These are phyloP conservation scores for Davidsoniella virescens DNA, from an alignment of 2,329 filamentous ascomycete species.

Conservation along the genomic window DNA sequence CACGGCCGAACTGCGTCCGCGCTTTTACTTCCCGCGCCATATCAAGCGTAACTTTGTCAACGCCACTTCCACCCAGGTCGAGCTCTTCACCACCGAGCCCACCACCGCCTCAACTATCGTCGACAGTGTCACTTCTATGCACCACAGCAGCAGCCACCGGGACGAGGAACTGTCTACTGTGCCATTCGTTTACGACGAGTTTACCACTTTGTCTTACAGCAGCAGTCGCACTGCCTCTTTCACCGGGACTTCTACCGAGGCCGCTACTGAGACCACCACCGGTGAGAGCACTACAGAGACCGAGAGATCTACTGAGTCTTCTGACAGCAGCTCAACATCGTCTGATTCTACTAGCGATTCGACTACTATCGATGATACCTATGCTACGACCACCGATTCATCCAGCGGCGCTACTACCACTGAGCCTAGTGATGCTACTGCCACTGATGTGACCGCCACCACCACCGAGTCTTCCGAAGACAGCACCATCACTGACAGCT, in stretches of 20 bases:
- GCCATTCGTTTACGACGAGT: too few species aligned
- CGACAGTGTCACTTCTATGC: not conserved
- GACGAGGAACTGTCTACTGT: too few species aligned
- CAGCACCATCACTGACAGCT: not conserved
- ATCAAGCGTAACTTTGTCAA: constrained; percentile 36
- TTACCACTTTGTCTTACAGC: too few species aligned
- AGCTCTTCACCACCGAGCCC: constrained; percentile 15
- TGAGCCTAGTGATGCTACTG: not conserved
- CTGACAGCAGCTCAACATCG: not conserved
- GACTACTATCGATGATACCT: not conserved
- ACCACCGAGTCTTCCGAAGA: not conserved
- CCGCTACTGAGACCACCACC: not conserved
- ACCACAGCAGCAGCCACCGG: too few species aligned
- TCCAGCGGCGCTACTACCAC: not conserved
- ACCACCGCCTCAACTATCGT: not conserved
- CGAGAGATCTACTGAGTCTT: not conserved
- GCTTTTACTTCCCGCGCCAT: constrained; percentile 41
- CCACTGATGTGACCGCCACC: not conserved
- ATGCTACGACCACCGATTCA: not conserved
- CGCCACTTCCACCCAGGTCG: constrained; percentile 23
- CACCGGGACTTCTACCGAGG: not conserved
- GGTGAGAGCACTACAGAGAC: constrained; percentile 8
- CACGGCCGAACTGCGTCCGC: constrained; percentile 29
- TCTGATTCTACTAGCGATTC: not conserved
- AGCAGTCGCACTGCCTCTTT: not conserved